Evolutionary conservation across 2,329 filamentous ascomycete genomes (phyloP), one percentile per base, ranked within the genome.

Genomic region (Colletotrichum brevisporum): DNA sequence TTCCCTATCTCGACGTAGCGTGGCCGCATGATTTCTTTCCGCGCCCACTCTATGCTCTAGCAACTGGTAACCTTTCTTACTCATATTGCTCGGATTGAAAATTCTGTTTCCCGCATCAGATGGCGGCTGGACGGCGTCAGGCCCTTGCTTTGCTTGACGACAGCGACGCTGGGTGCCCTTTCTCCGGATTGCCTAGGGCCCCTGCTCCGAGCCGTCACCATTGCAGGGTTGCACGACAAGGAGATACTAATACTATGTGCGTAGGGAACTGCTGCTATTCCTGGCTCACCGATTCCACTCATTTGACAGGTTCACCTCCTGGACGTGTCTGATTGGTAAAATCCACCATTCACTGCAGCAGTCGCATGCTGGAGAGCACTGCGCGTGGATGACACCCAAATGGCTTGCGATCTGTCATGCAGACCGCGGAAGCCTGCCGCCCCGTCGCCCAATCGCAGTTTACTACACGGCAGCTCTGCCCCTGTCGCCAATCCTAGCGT

Each of bases 391-490:
- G 27, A 43, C 43, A 41, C 18, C 18, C 21, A 26, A 50, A 57
- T 61, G 41, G 18, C 31, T 54, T 39, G n/a, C 27, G 27, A 61
- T 61, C 55, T 61, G 18, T 36, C 21, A 18, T 60, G 41, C 12
- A 70, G 27, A 16, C 47, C 47, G 63, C 56, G 45, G 59, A 63
- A 63, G 59, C 26, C 31, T 63, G 39, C 57, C 39, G 48, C 53
- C 63, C 41, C 39, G 47, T 67, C 63, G 54, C 47, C 27, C 58
- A 53, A 51, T 69, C 16, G 21, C 41, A 48, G 24, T 24, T 24
- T 24, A 27, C 45, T 55, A 27, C 48, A 53, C n/a, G 26, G 27
- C 24, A 27, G 45, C 24, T 15, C 39, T 36, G 48, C 21, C 63
- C 58, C 15, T 67, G 39, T 43, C 50, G 26, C 47, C 48, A 36